Evolutionary conservation across 164 flowering plant genomes (phyloP).

Genomic region (Chimonanthus salicifolius): DNA sequence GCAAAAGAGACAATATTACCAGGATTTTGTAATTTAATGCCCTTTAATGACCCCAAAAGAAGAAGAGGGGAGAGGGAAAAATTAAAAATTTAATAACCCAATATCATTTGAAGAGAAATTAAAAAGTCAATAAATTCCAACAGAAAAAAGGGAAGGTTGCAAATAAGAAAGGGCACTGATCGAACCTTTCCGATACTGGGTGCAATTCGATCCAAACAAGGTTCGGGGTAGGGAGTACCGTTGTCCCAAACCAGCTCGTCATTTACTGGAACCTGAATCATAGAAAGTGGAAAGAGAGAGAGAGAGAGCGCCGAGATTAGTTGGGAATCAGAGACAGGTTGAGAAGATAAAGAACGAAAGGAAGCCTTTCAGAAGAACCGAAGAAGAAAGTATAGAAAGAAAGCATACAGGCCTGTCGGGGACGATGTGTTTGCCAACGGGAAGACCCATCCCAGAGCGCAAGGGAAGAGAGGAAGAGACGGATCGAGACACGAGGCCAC

Average conservation of each 20-base stretch:
- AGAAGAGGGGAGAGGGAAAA: not conserved
- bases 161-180: not conserved
- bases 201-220: constrained; percentile 90
- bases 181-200: constrained; percentile 83
- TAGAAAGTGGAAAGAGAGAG: not conserved
- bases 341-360: not conserved
- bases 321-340: not conserved
- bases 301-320: not conserved
- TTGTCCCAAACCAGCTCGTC: constrained; percentile 96
- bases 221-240: constrained; percentile 85
- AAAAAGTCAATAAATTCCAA: no score
- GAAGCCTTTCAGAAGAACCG: no score
- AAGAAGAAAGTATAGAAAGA: no score
- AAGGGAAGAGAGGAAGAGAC: constrained; percentile 69
- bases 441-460: constrained; percentile 98
- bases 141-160: no score
- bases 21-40: not conserved
- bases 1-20: not conserved
- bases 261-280: constrained; percentile 63
- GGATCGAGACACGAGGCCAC: constrained; percentile 67
- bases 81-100: not conserved
- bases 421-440: constrained; percentile 91
- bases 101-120: no score
- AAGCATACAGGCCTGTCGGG: constrained; percentile 76
- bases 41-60: no score